Base-by-base conservation (phyloP, 2,329 filamentous ascomycete species). In the Alternaria viburni region DNA sequence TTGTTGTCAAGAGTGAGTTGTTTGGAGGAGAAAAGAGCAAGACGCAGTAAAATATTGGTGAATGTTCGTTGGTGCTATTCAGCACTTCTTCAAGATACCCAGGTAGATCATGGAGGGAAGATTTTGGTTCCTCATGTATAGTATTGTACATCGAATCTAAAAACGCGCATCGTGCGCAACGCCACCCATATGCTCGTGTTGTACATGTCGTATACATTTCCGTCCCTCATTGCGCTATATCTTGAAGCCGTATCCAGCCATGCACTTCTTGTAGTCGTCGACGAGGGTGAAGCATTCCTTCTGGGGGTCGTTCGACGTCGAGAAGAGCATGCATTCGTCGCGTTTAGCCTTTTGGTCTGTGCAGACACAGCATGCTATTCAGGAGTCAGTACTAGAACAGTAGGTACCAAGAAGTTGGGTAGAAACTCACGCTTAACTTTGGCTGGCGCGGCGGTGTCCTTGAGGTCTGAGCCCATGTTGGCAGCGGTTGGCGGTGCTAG, bases 321-420 rank as follows among this genome's bases (percentile, higher is more conserved):
- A 97, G 85, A 98, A 97, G 60, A 99, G 91, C 95, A 99, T 98
- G 86, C 96, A 99, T 83, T 99, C 94, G 83, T 99, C 96, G 68
- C 96, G 93, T 72, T 87, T 87, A 43, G 92, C 86, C 82, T 99
- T 99, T 81, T 99, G 93, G 47, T 96, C 89, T 79, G 94, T 97
- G 88, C 96, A 99, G 28, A 98, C 96, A 80, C 96, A 98, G 87
- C 96, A 98, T 46, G 95, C 93, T 97, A 54, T 10, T 5, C 12
- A 11, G 30, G 2, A 6, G 57, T 66, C 28, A 68, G 63, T 41
- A 41, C 36, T 41, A 17, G 36, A 17, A 2, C 15, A 17, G 36
- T 10, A 41, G 36, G 36, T 41, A 41, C 32, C 32, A n/a, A n/a
- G 9, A 41, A 41, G 36, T 41, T 41, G 49, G 15, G 36, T 41